Evolutionary conservation across 169 alveolate genomes (phyloP).

Genomic region (Plasmodium reichenowi): DNA sequence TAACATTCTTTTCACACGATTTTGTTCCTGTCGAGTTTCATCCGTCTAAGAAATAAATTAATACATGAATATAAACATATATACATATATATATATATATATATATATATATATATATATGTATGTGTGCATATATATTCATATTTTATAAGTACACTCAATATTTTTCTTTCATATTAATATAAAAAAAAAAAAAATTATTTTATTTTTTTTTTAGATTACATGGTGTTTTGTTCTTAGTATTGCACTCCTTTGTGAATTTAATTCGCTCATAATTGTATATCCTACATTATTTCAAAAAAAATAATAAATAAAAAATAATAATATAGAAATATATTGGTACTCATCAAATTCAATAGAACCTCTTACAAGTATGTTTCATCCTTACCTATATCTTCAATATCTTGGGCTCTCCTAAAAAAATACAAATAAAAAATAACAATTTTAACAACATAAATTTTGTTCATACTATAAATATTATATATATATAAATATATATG

Average conservation of each 20-base stretch:
- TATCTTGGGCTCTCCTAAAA: constrained; percentile 78
- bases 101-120: too few relatives aligned
- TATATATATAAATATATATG: too few relatives aligned
- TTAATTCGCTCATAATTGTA: constrained; percentile 72
- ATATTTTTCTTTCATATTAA: too few relatives aligned
- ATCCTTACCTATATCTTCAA: constrained; percentile 61
- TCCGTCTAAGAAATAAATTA: constrained; percentile 15
- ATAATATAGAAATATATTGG: background rate
- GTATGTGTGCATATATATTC: background rate
- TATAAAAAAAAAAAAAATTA: too few relatives aligned
- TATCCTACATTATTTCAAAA: constrained; percentile 35
- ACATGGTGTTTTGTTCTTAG: constrained; percentile 66
- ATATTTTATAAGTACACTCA: background rate
- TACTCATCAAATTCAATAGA: too few relatives aligned
- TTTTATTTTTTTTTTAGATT: background rate
- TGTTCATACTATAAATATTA: background rate
- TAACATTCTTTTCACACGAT: constrained; percentile 43
- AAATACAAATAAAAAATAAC: background rate
- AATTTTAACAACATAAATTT: background rate
- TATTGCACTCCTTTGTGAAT: constrained; percentile 47
- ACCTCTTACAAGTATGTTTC: too few relatives aligned
- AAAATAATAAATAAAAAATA: background rate
- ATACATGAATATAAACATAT: background rate
- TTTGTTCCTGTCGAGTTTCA: constrained; percentile 58
- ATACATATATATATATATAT: background rate